Conservation (phyloP, 495 filamentous ascomycete species). For the Hypomontagnella monticulosa region DNA sequence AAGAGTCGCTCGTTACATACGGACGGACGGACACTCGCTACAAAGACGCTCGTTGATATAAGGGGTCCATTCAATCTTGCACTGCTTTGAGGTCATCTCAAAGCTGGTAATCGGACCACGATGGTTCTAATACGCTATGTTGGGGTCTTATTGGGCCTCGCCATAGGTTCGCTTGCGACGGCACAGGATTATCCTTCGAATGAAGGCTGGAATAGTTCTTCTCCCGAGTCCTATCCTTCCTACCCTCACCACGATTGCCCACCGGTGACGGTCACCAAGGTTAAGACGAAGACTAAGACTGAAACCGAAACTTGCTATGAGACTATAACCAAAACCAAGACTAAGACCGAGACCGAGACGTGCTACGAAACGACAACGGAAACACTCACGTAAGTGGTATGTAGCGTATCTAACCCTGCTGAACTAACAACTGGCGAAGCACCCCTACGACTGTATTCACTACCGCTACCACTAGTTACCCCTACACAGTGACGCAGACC, state of each 20-base stretch:
- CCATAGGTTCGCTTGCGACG: constrained; percentile 22
- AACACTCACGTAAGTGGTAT: constrained; percentile 41
- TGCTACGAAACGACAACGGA: constrained; percentile 30
- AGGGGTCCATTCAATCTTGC: neutral
- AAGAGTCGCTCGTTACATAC: constrained; percentile 36
- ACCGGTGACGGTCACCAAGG: constrained; percentile 34
- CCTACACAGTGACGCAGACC: constrained; percentile 17
- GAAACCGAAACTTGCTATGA: constrained; percentile 26
- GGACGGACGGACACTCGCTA: constrained; percentile 39
- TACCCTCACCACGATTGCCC: constrained; percentile 7
- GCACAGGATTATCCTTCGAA: constrained; percentile 14
- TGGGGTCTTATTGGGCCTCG: constrained; percentile 32
- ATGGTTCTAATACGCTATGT: constrained; percentile 37
- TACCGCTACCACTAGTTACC: constrained; percentile 23
- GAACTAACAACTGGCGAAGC: constrained; percentile 27
- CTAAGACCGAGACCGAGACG: constrained; percentile 16
- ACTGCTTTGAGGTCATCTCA: neutral
- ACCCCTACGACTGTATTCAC: neutral
- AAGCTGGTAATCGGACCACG: constrained; percentile 8
- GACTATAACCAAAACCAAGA: constrained; percentile 8
- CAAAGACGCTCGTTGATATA: constrained; percentile 20
- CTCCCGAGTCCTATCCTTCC: neutral
- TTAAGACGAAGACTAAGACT: constrained; percentile 12
- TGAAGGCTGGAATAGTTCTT: constrained; percentile 11
- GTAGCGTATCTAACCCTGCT: neutral